Evolutionary conservation across 2,329 filamentous ascomycete species (phyloP), one percentile per base, ranked within the genome.

Genomic region (Fusarium brachygibbosum): DNA sequence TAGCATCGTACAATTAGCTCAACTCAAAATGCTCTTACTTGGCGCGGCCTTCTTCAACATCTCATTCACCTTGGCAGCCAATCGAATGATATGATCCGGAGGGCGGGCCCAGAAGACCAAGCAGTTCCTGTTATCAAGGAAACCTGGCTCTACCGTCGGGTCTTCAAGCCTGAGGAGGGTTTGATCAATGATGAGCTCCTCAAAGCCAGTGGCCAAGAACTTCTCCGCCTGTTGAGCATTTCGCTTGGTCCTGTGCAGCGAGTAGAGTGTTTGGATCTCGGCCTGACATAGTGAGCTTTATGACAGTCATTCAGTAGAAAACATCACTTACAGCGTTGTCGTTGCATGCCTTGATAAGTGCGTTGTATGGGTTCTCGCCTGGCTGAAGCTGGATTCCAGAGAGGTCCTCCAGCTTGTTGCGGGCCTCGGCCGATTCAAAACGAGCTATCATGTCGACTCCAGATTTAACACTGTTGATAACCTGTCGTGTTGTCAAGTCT

Each of bases 101-200:
- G 95, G 95, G 9, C 94, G 86, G 5, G 92, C 93, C 93, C 94
- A 98, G 76, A 98, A 90, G 1, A 94, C 92, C 13, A 98, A 84
- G 76, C 94, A 97, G 75, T 97, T 86, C 40, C 95, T 85, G 41
- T 88, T 87, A 76, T 98, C 95, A 52, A 84, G 78, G 76, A 91
- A 97, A 1, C 87, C 88, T 1, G 89, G 90, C 67, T 93, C 86
- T 35, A 90, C 80, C 1, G 85, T 79, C 2, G 86, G 86, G 42
- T 90, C 85, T 70, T 91, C 86, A 32, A 97, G 81, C 57, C 90
- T 90, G 50, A 90, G 82, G 1, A 98, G 85, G 57, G 93, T 90
- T 3, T 90, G 88, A 75, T 98, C 95, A 52, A 95, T 85, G 49
- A 88, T 87, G 73, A 97, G 87, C 59, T 91, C 91, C 2, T 83